phyloP scores from a whole-genome alignment of 306 rosid genomes.

The Lathyrus sativus region DNA sequence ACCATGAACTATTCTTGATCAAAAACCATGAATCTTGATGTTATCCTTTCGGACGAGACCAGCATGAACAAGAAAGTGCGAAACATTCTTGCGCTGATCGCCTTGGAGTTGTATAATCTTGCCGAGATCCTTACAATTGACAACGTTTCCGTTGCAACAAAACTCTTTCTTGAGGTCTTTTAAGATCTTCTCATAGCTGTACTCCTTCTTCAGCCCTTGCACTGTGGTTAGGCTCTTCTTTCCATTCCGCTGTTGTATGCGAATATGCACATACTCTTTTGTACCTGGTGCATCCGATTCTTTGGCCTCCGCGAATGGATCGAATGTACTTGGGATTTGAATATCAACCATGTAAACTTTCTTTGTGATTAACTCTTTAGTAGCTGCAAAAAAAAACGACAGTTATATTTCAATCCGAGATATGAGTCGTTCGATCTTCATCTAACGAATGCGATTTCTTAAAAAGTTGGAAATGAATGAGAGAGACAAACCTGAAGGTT shows the following conservation, averaged over 20 bases:
- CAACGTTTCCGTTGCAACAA: slow-evolving; percentile 90
- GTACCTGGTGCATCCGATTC: slow-evolving; percentile 68
- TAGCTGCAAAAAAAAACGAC: neutral
- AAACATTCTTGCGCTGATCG: slow-evolving; percentile 87
- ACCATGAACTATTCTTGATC: slow-evolving; percentile 11
- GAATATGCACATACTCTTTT: slow-evolving; percentile 69
- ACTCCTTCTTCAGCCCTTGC: slow-evolving; percentile 69
- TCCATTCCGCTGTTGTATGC: slow-evolving; percentile 82
- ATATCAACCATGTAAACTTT: slow-evolving; percentile 59
- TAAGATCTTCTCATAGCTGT: slow-evolving; percentile 74
- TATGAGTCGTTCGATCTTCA: neutral
- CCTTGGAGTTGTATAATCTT: slow-evolving; percentile 93
- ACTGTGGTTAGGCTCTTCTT: slow-evolving; percentile 78
- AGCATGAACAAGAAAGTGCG: slow-evolving; percentile 67
- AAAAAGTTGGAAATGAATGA: slow-evolving; percentile 1
- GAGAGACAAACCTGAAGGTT: slow-evolving; percentile 36
- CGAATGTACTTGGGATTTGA: slow-evolving; percentile 54
- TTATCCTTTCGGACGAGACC: slow-evolving; percentile 68
- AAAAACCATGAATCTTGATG: slow-evolving; percentile 88
- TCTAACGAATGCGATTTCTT: neutral
- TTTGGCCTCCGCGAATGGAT: slow-evolving; percentile 68
- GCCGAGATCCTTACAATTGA: slow-evolving; percentile 79
- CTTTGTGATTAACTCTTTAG: neutral
- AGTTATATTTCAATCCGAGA: neutral
- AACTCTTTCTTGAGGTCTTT: slow-evolving; percentile 76